phyloP scores from a whole-genome alignment of 202 grass and related monocot genomes.

The Carex sylvatica region DNA sequence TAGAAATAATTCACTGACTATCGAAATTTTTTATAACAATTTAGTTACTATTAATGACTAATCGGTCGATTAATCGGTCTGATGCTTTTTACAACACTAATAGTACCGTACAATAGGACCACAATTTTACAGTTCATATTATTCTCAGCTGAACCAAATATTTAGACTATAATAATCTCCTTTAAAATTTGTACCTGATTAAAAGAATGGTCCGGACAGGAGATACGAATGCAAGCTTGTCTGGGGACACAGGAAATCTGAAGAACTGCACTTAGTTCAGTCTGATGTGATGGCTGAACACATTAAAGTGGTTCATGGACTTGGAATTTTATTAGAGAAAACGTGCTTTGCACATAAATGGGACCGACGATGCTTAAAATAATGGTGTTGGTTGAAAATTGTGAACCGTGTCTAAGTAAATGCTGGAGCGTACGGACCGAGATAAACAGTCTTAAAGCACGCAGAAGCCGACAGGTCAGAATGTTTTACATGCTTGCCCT shows the following conservation, averaged over 20 bases:
- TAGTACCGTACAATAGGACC: too few relatives aligned
- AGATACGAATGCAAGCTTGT: neutral
- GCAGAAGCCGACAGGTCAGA: neutral
- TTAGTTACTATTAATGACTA: too few relatives aligned
- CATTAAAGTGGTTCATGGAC: neutral
- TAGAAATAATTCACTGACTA: too few relatives aligned
- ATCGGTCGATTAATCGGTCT: too few relatives aligned
- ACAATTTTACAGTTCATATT: too few relatives aligned
- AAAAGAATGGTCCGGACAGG: too few relatives aligned
- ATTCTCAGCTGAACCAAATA: too few relatives aligned
- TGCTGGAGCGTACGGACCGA: neutral
- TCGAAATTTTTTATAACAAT: too few relatives aligned
- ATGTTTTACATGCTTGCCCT: neutral
- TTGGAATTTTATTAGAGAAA: neutral
- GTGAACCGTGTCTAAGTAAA: neutral
- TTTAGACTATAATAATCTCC: too few relatives aligned
- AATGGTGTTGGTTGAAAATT: neutral
- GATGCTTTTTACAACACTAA: too few relatives aligned
- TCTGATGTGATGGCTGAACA: conserved; percentile 3
- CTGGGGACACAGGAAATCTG: neutral
- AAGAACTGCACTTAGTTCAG: neutral
- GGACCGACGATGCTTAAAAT: neutral
- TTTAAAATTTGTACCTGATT: too few relatives aligned
- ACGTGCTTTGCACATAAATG: neutral
- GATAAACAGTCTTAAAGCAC: neutral